Conservation (phyloP, 2,329 filamentous ascomycete species). For the Pseudogymnoascus sp. region DNA sequence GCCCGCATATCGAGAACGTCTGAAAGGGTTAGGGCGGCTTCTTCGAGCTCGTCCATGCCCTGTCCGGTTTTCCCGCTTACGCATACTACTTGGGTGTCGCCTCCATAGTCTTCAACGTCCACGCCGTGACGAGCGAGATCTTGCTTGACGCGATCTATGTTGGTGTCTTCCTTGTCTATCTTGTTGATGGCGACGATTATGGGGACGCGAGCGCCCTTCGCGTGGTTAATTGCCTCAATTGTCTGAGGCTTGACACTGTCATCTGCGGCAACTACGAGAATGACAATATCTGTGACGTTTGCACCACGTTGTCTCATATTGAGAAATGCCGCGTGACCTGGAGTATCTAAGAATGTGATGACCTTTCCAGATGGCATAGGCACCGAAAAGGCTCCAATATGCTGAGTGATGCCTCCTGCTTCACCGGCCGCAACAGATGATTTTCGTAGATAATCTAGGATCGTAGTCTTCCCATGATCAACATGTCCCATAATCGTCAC, state of each 20-base stretch:
- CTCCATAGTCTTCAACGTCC: conserved; percentile 89
- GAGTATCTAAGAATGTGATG: conserved; percentile 95
- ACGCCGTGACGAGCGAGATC: conserved; percentile 78
- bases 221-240: conserved; percentile 90
- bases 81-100: conserved; percentile 83
- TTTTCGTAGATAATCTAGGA: conserved; percentile 87
- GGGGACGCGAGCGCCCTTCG: conserved; percentile 75
- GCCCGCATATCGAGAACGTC: conserved; percentile 89
- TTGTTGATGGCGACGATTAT: conserved; percentile 99
- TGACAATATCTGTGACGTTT: conserved; percentile 92
- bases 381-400: conserved; percentile 96
- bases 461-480: conserved; percentile 95
- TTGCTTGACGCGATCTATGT: conserved; percentile 75
- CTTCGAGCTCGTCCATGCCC: conserved; percentile 87
- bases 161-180: conserved; percentile 77
- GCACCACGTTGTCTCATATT: conserved; percentile 94
- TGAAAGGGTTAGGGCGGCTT: conserved; percentile 75
- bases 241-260: conserved; percentile 98
- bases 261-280: conserved; percentile 91
- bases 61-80: conserved; percentile 91
- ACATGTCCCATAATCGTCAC: conserved; percentile 99
- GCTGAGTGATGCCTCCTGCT: conserved; percentile 95
- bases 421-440: conserved; percentile 86
- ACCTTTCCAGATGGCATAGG: conserved; percentile 75
- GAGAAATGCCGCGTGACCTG: conserved; percentile 90